Evolutionary conservation across 257 asterid species (phyloP).

Genomic region (Haberlea rhodopensis): DNA sequence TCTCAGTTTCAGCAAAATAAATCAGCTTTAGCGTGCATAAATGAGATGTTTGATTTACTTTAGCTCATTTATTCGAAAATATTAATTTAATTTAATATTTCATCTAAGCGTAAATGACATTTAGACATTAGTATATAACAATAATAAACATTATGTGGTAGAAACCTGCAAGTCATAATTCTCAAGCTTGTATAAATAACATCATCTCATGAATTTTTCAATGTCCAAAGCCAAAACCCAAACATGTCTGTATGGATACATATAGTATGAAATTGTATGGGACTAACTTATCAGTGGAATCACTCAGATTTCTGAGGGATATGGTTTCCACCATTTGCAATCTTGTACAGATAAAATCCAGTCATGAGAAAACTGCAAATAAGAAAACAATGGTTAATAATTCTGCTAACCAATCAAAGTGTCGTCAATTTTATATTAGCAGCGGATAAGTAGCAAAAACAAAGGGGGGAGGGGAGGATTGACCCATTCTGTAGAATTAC

Average conservation of each 20-base stretch:
- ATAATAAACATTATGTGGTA: neutral
- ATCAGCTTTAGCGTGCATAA: neutral
- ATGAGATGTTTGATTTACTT: no score
- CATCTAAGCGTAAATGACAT: neutral
- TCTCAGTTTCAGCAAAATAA: neutral
- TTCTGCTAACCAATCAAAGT: neutral
- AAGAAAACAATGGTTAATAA: constrained; percentile 11
- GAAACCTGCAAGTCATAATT: neutral
- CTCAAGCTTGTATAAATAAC: neutral
- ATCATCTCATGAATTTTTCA: neutral
- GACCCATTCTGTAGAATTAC: neutral
- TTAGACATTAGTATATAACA: no score
- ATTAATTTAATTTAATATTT: no score
- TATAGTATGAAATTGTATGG: neutral
- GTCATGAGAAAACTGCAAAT: constrained; percentile 70
- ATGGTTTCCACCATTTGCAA: constrained; percentile 81
- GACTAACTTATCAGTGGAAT: constrained; percentile 5
- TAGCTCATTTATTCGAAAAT: neutral
- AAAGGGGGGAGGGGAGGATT: neutral
- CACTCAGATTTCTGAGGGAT: constrained; percentile 63
- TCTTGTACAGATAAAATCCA: constrained; percentile 72
- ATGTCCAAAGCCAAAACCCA: neutral
- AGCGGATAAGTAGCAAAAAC: neutral
- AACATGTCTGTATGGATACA: neutral
- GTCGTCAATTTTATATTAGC: neutral